Conservation (phyloP, 345 rosid genomes). For the Eutrema yunnanense region DNA sequence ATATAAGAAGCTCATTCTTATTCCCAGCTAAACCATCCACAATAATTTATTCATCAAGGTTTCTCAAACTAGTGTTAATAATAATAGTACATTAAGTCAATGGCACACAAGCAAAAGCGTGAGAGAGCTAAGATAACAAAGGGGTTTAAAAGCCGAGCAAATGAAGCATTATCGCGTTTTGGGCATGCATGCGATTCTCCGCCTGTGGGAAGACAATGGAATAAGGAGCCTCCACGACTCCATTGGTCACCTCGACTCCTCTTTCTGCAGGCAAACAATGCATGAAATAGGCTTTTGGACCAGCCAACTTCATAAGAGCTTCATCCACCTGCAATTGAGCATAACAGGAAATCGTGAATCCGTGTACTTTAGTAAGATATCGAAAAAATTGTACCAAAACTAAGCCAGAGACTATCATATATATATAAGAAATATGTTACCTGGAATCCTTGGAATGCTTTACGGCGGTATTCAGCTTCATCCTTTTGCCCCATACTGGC, state of each 20-base stretch:
- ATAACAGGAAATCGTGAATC: neutral
- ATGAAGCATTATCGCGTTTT: constrained; percentile 87
- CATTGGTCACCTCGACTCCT: constrained; percentile 85
- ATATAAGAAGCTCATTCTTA: constrained; percentile 15
- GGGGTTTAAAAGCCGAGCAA: constrained; percentile 42
- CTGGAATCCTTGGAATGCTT: constrained; percentile 93
- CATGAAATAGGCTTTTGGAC: constrained; percentile 86
- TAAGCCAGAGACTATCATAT: neutral
- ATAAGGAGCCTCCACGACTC: constrained; percentile 82
- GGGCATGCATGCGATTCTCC: constrained; percentile 95
- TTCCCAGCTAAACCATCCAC: constrained; percentile 10
- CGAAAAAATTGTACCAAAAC: neutral
- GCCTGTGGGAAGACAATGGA: constrained; percentile 93
- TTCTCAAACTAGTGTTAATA: constrained; percentile 16
- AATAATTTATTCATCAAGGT: neutral
- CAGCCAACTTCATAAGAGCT: constrained; percentile 78
- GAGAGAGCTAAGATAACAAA: constrained; percentile 8
- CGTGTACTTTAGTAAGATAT: neutral
- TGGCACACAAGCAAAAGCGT: neutral
- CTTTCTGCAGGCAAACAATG: constrained; percentile 99
- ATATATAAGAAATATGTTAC: constrained; percentile 23
- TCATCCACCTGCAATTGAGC: constrained; percentile 62
- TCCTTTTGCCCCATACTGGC: constrained; percentile 99
- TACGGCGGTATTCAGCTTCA: constrained; percentile 76
- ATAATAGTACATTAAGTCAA: neutral